Percentiles rank a stretch among this genome's conserved stretches.
Evolutionary conservation across 495 filamentous ascomycete species (phyloP).

Genomic region (Daldinia bambusicola): DNA sequence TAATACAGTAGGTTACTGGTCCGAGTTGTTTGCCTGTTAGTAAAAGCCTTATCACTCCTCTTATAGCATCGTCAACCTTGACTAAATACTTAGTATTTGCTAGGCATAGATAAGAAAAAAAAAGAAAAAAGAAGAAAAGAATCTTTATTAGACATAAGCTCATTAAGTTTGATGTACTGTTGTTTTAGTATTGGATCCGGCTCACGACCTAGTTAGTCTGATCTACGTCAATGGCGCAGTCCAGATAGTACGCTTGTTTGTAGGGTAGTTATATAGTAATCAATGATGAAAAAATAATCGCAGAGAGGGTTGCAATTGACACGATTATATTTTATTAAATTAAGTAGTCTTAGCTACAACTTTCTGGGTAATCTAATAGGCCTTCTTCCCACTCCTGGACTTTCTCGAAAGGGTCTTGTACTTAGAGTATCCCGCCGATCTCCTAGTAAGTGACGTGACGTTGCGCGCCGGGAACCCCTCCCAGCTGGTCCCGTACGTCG

Average conservation of each 20-base stretch:
- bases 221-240: background rate
- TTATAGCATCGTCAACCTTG: background rate
- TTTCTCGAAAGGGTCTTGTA: constrained; percentile 19
- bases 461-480: constrained; percentile 47
- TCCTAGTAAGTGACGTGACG: constrained; percentile 30
- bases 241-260: no score
- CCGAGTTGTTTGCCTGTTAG: background rate
- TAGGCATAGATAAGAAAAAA: constrained; percentile 1
- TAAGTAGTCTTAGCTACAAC: background rate
- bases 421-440: constrained; percentile 9
- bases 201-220: background rate
- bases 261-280: background rate
- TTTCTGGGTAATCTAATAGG: background rate
- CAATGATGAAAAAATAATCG: background rate
- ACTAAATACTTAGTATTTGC: background rate
- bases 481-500: constrained; percentile 67
- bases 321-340: background rate
- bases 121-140: no score
- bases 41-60: background rate
- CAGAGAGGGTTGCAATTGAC: background rate
- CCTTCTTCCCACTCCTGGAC: constrained; percentile 24
- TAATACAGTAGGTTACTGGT: background rate
- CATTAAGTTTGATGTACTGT: background rate
- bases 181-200: background rate
- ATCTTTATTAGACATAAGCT: background rate